Evolutionary conservation across 495 filamentous ascomycete genomes (phyloP).

Genomic region (Cercophora newfieldiana): DNA sequence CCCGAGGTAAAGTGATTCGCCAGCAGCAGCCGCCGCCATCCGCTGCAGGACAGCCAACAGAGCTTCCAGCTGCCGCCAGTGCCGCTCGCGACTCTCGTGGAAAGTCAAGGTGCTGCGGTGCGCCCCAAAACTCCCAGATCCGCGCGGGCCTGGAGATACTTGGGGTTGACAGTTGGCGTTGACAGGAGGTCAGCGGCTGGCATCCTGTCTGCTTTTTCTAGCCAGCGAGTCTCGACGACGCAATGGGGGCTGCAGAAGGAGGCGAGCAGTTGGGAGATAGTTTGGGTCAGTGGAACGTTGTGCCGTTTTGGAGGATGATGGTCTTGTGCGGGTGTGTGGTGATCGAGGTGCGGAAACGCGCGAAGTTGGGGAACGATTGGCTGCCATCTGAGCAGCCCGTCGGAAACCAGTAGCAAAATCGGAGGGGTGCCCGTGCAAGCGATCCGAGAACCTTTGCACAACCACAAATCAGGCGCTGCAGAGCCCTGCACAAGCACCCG

Average conservation of each 20-base stretch:
- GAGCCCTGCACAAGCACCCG: not conserved
- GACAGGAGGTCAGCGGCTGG: not conserved
- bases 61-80: not conserved
- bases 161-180: not conserved
- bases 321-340: not conserved
- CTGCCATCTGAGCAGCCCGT: too few species aligned
- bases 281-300: not conserved
- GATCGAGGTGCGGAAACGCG: too few species aligned
- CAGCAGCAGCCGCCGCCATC: not conserved
- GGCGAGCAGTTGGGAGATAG: not conserved
- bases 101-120: not conserved
- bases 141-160: not conserved
- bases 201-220: not conserved
- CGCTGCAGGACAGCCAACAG: not conserved
- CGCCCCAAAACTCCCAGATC: not conserved
- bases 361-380: too few species aligned
- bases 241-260: not conserved
- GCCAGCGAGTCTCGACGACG: not conserved
- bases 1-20: not conserved
- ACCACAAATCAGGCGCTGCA: not conserved
- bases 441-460: not conserved
- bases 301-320: not conserved
- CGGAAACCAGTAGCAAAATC: not conserved
- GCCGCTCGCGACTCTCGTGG: not conserved
- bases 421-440: not conserved